phyloP scores from a whole-genome alignment of 306 rosid species.

The Delonix regia region DNA sequence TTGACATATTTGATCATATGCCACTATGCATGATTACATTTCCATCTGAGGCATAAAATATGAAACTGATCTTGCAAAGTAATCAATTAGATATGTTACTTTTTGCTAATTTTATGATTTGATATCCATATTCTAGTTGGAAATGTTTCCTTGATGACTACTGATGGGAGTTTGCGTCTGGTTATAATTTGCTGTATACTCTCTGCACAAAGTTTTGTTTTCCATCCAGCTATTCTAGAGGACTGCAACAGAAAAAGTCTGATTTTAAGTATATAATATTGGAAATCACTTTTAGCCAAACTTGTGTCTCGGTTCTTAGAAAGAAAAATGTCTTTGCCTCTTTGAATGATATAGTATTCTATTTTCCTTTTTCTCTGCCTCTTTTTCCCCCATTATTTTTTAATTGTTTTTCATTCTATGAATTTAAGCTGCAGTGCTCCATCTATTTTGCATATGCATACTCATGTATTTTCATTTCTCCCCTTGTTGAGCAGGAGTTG shows the following conservation, averaged over 20 bases:
- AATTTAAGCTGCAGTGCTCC: not conserved
- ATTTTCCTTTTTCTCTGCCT: not conserved
- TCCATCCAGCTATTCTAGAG: not conserved
- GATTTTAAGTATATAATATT: not conserved
- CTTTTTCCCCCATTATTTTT: not conserved
- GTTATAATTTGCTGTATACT: no score
- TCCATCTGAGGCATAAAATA: not conserved
- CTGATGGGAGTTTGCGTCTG: not conserved
- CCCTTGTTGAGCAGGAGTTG: not conserved
- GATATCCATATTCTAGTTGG: not conserved
- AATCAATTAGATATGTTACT: not conserved
- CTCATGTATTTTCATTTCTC: not conserved
- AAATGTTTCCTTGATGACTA: not conserved
- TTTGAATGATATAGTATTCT: not conserved
- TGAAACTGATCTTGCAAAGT: not conserved
- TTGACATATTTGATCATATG: slow-evolving; percentile 8
- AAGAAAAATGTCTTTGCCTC: not conserved
- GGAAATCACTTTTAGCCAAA: not conserved
- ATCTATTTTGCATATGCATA: not conserved
- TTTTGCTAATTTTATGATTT: not conserved
- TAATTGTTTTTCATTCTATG: not conserved
- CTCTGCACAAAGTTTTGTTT: not conserved
- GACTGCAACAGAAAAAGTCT: not conserved
- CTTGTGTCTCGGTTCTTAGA: not conserved
- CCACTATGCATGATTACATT: not conserved